Conservation (phyloP, 1,284 basidiomycete species). For the Rhodotorula sp. region DNA sequence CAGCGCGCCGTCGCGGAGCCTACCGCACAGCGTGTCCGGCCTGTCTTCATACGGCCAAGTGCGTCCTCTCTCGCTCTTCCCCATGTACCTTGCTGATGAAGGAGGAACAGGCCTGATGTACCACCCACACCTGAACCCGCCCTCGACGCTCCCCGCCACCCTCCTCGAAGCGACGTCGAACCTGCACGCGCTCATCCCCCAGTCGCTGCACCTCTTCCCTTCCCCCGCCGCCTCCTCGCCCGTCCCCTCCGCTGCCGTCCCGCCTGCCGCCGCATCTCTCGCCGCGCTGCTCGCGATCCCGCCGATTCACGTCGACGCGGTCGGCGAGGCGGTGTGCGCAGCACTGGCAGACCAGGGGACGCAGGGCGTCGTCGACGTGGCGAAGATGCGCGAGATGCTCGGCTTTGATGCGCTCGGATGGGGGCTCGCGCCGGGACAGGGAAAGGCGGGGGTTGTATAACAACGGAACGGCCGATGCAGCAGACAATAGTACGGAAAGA, state of each 20-base stretch:
- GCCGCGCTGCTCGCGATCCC: constrained; percentile 75
- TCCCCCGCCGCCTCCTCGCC: constrained; percentile 20
- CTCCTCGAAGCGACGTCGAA: constrained; percentile 75
- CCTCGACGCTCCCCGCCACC: constrained; percentile 82
- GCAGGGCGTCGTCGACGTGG: constrained; percentile 71
- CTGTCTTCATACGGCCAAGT: constrained; percentile 83
- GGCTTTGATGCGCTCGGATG: constrained; percentile 55
- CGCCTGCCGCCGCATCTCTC: constrained; percentile 61
- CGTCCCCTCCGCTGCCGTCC: constrained; percentile 3
- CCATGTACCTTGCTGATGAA: background rate
- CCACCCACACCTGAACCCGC: constrained; percentile 86
- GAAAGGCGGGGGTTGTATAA: too few relatives aligned
- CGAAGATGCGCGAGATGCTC: constrained; percentile 71
- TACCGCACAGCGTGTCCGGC: constrained; percentile 49
- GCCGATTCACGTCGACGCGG: constrained; percentile 94
- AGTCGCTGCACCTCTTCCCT: constrained; percentile 23
- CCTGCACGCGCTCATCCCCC: constrained; percentile 60
- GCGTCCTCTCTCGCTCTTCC: constrained; percentile 49
- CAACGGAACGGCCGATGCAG: background rate
- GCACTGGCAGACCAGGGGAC: constrained; percentile 58
- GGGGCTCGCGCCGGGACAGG: background rate
- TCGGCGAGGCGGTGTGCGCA: constrained; percentile 76
- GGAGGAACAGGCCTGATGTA: constrained; percentile 77
- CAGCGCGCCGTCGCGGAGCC: constrained; percentile 3
- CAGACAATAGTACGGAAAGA: background rate